phyloP scores from a whole-genome alignment of 2,329 filamentous ascomycete species.

The Cercospora sp. region DNA sequence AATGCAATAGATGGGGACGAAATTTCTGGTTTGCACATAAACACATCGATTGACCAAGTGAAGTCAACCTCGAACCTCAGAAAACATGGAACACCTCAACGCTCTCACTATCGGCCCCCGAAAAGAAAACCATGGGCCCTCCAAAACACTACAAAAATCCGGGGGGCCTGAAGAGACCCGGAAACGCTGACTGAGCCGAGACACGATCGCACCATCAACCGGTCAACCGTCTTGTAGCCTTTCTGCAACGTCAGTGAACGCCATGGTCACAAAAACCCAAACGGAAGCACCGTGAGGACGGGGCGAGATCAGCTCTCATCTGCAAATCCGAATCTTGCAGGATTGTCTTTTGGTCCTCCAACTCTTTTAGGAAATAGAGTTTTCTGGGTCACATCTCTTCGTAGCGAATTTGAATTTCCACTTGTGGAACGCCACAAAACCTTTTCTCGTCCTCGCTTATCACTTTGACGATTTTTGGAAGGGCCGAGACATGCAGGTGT shows the following conservation, averaged over 20 bases:
- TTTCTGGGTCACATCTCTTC: not conserved
- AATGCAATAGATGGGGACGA: too few relatives aligned
- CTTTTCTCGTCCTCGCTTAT: not conserved
- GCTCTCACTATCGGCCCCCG: too few relatives aligned
- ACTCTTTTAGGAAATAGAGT: not conserved
- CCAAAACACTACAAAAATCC: not conserved
- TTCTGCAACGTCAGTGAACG: not conserved
- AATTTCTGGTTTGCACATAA: too few relatives aligned
- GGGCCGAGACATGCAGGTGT: not conserved
- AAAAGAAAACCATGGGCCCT: not conserved
- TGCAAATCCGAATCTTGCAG: not conserved
- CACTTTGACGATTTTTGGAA: not conserved
- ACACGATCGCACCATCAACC: not conserved
- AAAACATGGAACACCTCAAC: too few relatives aligned
- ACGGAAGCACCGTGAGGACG: too few relatives aligned
- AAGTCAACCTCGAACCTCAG: too few relatives aligned
- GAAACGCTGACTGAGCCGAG: too few relatives aligned
- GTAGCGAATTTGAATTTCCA: not conserved
- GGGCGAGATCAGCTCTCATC: not conserved
- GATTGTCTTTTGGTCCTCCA: not conserved
- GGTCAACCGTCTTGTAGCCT: too few relatives aligned
- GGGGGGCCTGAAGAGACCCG: not conserved
- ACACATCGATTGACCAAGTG: too few relatives aligned
- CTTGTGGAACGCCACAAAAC: not conserved
- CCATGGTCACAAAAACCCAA: not conserved